Evolutionary conservation across 179 eudicot species (phyloP).

Genomic region (Actinidia chinensis): DNA sequence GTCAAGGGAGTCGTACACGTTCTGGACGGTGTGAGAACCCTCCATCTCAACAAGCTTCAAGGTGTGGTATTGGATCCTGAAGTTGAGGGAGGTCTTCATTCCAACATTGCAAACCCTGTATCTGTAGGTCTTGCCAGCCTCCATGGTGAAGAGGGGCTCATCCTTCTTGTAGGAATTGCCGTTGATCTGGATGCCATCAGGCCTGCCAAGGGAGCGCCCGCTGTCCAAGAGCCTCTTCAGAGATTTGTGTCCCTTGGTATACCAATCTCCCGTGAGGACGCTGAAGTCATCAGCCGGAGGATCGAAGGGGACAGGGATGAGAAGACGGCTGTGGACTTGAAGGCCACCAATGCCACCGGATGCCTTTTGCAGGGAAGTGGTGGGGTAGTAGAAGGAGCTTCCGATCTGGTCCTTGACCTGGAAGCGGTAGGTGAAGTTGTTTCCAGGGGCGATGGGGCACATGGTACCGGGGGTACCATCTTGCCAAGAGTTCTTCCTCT

Average conservation of each 20-base stretch:
- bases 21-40: constrained; percentile 34
- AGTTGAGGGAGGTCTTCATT: constrained; percentile 28
- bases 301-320: constrained; percentile 38
- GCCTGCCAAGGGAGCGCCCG: constrained; percentile 29
- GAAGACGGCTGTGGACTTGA: constrained; percentile 25
- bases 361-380: constrained; percentile 28
- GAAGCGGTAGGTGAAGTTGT: constrained; percentile 27
- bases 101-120: constrained; percentile 33
- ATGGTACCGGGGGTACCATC: constrained; percentile 37
- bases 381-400: constrained; percentile 35
- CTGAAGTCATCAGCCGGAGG: constrained; percentile 24
- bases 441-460: constrained; percentile 38
- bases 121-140: constrained; percentile 28
- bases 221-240: constrained; percentile 22
- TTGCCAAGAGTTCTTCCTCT: constrained; percentile 36
- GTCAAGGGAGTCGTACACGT: constrained; percentile 24
- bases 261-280: constrained; percentile 37
- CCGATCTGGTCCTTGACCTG: constrained; percentile 47
- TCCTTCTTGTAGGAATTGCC: constrained; percentile 18
- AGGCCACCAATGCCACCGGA: constrained; percentile 34
- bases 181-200: constrained; percentile 37
- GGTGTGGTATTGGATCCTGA: constrained; percentile 29
- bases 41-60: constrained; percentile 33
- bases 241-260: constrained; percentile 28
- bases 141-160: constrained; percentile 26